Percentiles rank a stretch among this genome's conserved stretches.
Conservation (phyloP, 345 rosid genomes). For the Acer campestre region DNA sequence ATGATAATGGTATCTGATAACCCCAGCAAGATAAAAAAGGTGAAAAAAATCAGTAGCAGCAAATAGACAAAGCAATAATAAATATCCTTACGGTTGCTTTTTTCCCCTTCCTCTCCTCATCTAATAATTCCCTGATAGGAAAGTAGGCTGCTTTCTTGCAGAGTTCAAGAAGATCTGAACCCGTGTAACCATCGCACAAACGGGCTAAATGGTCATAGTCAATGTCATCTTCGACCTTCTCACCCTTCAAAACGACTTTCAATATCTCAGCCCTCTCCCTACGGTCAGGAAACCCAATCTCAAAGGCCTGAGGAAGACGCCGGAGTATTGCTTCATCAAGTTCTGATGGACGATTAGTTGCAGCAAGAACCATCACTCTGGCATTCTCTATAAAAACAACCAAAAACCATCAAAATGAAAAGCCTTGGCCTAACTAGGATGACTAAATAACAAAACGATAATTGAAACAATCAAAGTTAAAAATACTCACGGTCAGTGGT, state of each 20-base stretch:
- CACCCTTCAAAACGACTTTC: constrained; percentile 84
- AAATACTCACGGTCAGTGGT: constrained; percentile 89
- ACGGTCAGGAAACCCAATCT: constrained; percentile 86
- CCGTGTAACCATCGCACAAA: constrained; percentile 80
- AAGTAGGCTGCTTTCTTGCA: constrained; percentile 98
- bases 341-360: constrained; percentile 97
- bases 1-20: constrained; percentile 1
- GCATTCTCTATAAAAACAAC: constrained; percentile 65
- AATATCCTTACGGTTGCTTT: constrained; percentile 51
- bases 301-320: constrained; percentile 96
- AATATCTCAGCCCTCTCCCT: constrained; percentile 75
- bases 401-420: constrained; percentile 11
- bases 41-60: background rate
- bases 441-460: background rate
- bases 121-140: constrained; percentile 78
- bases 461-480: background rate
- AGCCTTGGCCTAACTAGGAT: background rate
- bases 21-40: constrained; percentile 13
- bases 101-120: constrained; percentile 84
- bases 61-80: background rate
- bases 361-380: constrained; percentile 96
- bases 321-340: constrained; percentile 96
- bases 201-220: constrained; percentile 72
- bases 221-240: constrained; percentile 60
- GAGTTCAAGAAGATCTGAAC: constrained; percentile 93